phyloP scores from a whole-genome alignment of 73 alveolate species.

The Urostyla sp. region DNA sequence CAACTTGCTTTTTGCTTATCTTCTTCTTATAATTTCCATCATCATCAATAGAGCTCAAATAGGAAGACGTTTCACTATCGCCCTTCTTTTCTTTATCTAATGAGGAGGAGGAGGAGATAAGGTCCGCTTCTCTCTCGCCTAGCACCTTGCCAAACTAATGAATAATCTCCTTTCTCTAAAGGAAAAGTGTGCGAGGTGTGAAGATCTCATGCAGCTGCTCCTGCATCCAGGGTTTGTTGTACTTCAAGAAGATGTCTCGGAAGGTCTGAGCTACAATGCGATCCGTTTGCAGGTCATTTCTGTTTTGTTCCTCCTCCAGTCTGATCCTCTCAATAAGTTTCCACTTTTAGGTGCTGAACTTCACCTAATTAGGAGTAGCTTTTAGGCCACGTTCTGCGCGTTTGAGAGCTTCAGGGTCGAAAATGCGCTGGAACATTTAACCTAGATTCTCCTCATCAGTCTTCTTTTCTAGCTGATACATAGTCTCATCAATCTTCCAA shows the following conservation, averaged over 20 bases:
- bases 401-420: conserved; percentile 59
- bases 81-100: conserved; percentile 6
- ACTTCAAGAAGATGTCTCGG: conserved; percentile 77
- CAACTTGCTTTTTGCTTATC: conserved; percentile 34
- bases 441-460: conserved; percentile 42
- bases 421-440: conserved; percentile 35
- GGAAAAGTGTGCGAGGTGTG: conserved; percentile 79
- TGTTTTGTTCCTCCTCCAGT: conserved; percentile 75
- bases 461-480: conserved; percentile 30
- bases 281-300: conserved; percentile 77
- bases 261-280: conserved; percentile 74
- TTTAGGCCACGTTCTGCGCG: background rate
- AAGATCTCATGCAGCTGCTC: conserved; percentile 77
- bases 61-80: background rate
- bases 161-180: conserved; percentile 73
- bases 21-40: conserved; percentile 3
- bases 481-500: conserved; percentile 80
- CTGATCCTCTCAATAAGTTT: conserved; percentile 56
- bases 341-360: conserved; percentile 59
- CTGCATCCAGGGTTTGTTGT: conserved; percentile 84
- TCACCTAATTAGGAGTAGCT: conserved; percentile 45
- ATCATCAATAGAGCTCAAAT: conserved; percentile 14
- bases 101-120: conserved; percentile 25
- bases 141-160: conserved; percentile 69
- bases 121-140: conserved; percentile 54